These are phyloP conservation scores for Cutaneotrichosporon cutaneum DNA, from an alignment of 1,284 basidiomycete genomes.

Conservation along the genomic window DNA sequence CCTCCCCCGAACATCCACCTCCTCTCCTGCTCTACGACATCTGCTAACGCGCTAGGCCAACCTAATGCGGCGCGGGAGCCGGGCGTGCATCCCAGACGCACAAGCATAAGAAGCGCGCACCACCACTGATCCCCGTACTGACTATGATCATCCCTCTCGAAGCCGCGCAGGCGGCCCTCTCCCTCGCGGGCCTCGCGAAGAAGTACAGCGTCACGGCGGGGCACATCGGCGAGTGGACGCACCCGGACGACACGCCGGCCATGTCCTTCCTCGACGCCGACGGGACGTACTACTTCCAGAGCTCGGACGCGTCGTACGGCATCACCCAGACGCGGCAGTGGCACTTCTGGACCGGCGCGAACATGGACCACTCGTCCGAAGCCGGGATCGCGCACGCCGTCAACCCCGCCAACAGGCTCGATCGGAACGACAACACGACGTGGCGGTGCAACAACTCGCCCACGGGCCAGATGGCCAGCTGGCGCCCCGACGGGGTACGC, in stretches of 20 bases:
- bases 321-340: slow-evolving; percentile 5
- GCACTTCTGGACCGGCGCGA: slow-evolving; percentile 14
- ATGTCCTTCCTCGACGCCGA: slow-evolving; percentile 15
- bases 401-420: slow-evolving; percentile 17
- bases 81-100: too few relatives aligned
- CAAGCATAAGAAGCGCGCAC: background rate
- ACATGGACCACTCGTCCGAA: slow-evolving; percentile 11
- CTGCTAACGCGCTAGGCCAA: too few relatives aligned
- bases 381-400: background rate
- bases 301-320: slow-evolving; percentile 15
- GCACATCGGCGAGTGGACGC: slow-evolving; percentile 2
- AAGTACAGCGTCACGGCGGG: slow-evolving; percentile 11
- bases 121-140: background rate
- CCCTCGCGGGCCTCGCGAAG: background rate
- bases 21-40: too few relatives aligned
- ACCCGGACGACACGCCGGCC: slow-evolving; percentile 19
- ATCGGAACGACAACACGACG: slow-evolving; percentile 21
- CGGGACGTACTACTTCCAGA: slow-evolving; percentile 19
- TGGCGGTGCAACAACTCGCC: slow-evolving; percentile 21
- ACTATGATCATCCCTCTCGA: background rate
- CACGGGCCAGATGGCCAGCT: slow-evolving; percentile 9
- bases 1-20: too few relatives aligned
- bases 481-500: background rate
- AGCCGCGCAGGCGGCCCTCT: background rate
- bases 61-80: background rate